Base-by-base conservation (phyloP, 1,284 basidiomycete genomes). In the Leccinum pallidistipes region DNA sequence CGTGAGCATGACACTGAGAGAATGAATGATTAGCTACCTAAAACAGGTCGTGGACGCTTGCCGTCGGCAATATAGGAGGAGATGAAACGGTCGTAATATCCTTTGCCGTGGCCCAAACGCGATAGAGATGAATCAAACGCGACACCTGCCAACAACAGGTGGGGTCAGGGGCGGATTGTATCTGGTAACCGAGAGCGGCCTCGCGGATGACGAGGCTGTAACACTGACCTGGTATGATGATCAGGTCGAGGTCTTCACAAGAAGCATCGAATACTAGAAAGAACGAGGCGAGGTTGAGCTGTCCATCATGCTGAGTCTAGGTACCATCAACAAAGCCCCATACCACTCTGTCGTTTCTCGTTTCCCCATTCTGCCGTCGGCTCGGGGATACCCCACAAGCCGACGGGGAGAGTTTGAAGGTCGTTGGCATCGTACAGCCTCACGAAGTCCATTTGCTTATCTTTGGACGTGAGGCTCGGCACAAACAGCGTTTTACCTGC, bases 1-100 rank as follows among this genome's bases (percentile, higher is more conserved):
- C 14, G 55, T 70, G 55, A 71, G 63, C 58, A 57, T 45, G 59
- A 21, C 61, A 21, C 58, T 55, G 45, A 49, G 18, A 49, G 45
- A 49, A 63, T 49, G 57, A 62, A 65, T 55, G 31, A 65, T 34
- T 21, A 73, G 76, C 60, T 64, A 87, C 88, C 83, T 62, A 91
- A 77, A 43, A 85, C 64, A 6, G 87, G 86, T 62, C 74, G 76
- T 12, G 74, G 73, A 57, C 76, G 74, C 29, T 77, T 69, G 57
- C 70, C 75, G 59, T 69, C 69, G 14, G 76, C 68, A 29, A 77
- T 71, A 64, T 90, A 90, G 1, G 78, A 72, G 9, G 84, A 76
- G 50, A 92, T 79, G 74, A 90, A 92, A 24, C 80, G 79, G 75
- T 92, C 90, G 68, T 92, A 92, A 75, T 89, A 91, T 6, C 91